Evolutionary conservation across 352 stramenopile genomes (phyloP), one percentile per base, ranked within the genome.

Genomic region (Phytopythium sindhum): DNA sequence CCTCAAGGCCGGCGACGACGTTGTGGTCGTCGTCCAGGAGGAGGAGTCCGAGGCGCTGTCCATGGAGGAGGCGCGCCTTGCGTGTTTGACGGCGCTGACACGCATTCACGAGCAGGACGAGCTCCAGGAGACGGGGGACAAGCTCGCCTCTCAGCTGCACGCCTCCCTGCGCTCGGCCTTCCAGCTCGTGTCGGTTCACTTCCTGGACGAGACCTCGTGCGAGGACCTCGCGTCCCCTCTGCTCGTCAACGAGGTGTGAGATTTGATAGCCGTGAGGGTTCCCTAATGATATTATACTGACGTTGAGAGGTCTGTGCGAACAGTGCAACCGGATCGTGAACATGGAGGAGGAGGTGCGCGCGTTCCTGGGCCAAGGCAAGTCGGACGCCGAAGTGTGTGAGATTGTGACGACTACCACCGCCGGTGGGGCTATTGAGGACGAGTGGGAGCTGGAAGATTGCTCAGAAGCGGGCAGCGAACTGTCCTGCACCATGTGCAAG

Each of bases 401-500:
- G 42, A 52, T 72, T n/a, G 66, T 81, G 51, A 28, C 53, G 45
- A 24, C 44, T 37, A 57, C 70, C 37, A 51, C 47, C 29, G 14
- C 21, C 23, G 12, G 3, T 19, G 24, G 28, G 0, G 51, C 21
- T 24, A 57, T 70, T 10, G 60, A 53, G 29, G 50, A 61, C 29
- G 23, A 55, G 56, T 58, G 59, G 11, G 58, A 65, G 55, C 37
- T 50, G 47, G 21, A 54, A 17, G 64, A 69, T 2, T 47, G 54
- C n/a, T 26, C 71, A 45, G 70, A 78, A 19, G 64, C 57, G 21
- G 56, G 60, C 41, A 71, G 86, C 61, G 52, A 65, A 19, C 51
- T 90, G 29, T 84, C 80, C 50, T 93, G 84, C 61, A 86, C 86
- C 62, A 72, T 93, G 50, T 93, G 84, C 74, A 72, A 89, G 63